These are phyloP conservation scores for Colletotrichum phormii DNA, from an alignment of 2,329 filamentous ascomycete genomes.

Conservation along the genomic window DNA sequence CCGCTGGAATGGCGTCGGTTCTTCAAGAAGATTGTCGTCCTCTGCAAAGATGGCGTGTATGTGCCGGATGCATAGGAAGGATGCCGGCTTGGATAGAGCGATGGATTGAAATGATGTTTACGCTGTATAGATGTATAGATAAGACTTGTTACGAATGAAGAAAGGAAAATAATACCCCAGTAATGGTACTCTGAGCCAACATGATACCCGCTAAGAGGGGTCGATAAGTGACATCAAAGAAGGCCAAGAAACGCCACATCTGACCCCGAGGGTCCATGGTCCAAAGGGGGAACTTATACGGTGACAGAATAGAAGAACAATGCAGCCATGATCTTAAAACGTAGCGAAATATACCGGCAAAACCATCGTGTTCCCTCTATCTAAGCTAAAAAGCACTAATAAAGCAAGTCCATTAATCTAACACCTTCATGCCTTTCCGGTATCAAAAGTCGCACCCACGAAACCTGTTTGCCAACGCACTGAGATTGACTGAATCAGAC, in stretches of 20 bases:
- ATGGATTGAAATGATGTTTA: slow-evolving; percentile 23
- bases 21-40: slow-evolving; percentile 93
- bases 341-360: too few relatives aligned
- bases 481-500: neutral
- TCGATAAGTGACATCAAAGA: neutral
- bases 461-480: neutral
- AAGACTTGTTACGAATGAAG: neutral
- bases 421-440: neutral
- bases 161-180: neutral
- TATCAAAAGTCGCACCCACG: neutral
- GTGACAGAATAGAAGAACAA: too few relatives aligned
- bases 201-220: neutral
- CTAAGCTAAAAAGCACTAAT: neutral
- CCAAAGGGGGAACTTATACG: too few relatives aligned
- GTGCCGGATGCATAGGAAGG: slow-evolving; percentile 54
- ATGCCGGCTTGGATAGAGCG: neutral
- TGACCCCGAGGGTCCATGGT: too few relatives aligned
- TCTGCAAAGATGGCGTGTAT: slow-evolving; percentile 88
- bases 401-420: neutral
- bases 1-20: slow-evolving; percentile 96
- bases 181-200: neutral
- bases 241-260: too few relatives aligned
- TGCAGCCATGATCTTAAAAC: too few relatives aligned
- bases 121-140: slow-evolving; percentile 26
- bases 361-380: neutral